Evolutionary conservation across 306 rosid genomes (phyloP), one percentile per base, ranked within the genome.

Genomic region (Leucaena leucocephala): DNA sequence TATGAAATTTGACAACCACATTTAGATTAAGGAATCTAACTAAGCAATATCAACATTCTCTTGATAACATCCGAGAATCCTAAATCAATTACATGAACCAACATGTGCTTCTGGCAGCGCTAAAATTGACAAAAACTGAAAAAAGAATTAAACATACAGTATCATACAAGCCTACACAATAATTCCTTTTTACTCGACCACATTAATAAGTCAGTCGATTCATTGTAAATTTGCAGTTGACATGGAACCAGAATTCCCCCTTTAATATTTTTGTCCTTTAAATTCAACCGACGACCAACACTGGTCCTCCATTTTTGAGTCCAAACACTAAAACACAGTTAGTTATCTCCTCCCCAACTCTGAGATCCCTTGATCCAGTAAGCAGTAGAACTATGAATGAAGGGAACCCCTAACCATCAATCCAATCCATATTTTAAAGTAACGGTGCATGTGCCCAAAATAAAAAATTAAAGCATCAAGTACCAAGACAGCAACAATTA

Each of bases 401-500:
- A 71, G 19, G 52, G 62, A 76, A 68, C 46, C 72, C 72, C 13
- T 15, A 61, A 38, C 12, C 46, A 13, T 19, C 76, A 66, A 22
- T 39, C 35, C 75, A 15, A 57, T 14, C 54, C 34, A 38, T 35
- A 50, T 45, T 15, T 34, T 15, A 19, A 57, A 58, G 63, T 39
- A 39, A n/a, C 22, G 43, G 45, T 11, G 34, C 64, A 27, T 13
- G 38, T 11, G 67, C 61, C 48, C 69, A 82, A 11, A 49, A 40
- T 7, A 39, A 19, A 7, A 34, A 15, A 22, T 4, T 50, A 27
- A 4, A 71, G 19, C 66, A 66, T 68, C 11, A 21, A 77, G 69
- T 80, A 78, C 42, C 11, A 34, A 64, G 40, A 91, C 43, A 80
- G 33, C 4, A 49, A 72, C 39, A 19, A 68, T 17, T 12, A 36